Evolutionary conservation across 2,329 filamentous ascomycete species (phyloP), one percentile per base, ranked within the genome.

Genomic region (Exophiala viscosa): DNA sequence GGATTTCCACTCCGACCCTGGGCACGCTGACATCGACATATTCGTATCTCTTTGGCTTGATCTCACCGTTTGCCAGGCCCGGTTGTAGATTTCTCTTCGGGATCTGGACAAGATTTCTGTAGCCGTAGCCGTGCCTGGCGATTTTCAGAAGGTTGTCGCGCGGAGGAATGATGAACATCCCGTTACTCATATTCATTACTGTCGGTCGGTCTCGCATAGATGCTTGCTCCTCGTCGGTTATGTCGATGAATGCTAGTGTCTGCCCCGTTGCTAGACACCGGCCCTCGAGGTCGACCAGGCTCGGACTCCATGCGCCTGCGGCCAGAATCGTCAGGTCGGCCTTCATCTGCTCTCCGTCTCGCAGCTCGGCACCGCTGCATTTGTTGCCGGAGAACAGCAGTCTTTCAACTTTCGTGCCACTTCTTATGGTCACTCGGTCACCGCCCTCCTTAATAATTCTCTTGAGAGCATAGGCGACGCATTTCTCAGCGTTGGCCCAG

Each of bases 301-400:
- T 78, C 2, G 85, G 81, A 2, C 88, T 89, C 91, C 92, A 97
- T 3, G 92, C 90, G 13, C 92, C 92, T 0, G 90, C 84, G 0
- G 92, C 90, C 2, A 95, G 77, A 50, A 96, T 76, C 32, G 51
- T 58, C 47, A 63, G 52, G 33, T 63, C 58, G 10, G 61, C 62
- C 2, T 28, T 31, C 7, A 63, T 51, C 20, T 49, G 34, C 18
- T 58, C 52, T 17, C 56, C 59, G 15, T 46, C 52, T 5, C 34
- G 42, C 18, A 62, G 32, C 31, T 57, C 36, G 14, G 57, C 59
- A 3, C 60, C 60, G n/a, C 39, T 55, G 42, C 58, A 57, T n/a
- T 43, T 17, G 31, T 48, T 44, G 13, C 42, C 40, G 7, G 50
- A 61, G 17, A 66, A 67, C 1, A 73, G 51, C 3, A 75, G 60